Evolutionary conservation across 495 filamentous ascomycete species (phyloP).

Genomic region (Immersiella caudata): DNA sequence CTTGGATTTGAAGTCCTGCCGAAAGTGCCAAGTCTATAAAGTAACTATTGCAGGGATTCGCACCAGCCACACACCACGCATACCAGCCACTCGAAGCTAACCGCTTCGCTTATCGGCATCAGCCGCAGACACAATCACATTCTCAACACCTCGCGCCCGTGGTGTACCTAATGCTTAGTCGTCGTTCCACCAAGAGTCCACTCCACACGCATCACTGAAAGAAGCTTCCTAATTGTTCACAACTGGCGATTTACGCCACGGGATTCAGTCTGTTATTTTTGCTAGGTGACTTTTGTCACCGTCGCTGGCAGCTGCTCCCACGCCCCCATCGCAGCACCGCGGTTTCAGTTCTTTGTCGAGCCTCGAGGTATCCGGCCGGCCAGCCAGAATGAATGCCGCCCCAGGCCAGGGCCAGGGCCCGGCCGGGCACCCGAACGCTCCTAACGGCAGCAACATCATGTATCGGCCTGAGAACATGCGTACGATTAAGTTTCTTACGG

Average conservation of each 20-base stretch:
- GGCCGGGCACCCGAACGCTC: conserved; percentile 20
- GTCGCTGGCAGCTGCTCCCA: background rate
- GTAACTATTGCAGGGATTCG: background rate
- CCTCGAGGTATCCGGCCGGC: background rate
- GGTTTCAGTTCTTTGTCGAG: background rate
- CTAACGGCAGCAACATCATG: conserved; percentile 19
- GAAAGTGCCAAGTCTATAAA: no score
- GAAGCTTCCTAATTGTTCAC: background rate
- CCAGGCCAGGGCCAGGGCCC: conserved; percentile 33
- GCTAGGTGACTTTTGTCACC: background rate
- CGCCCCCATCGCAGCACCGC: background rate
- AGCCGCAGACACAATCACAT: background rate
- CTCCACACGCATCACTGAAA: background rate
- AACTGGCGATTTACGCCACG: background rate
- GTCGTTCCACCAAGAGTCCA: background rate
- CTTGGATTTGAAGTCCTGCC: no score
- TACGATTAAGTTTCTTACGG: conserved; percentile 44
- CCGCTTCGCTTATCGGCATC: background rate
- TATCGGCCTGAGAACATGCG: conserved; percentile 55
- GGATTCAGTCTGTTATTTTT: background rate
- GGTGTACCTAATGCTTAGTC: background rate
- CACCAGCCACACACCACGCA: background rate
- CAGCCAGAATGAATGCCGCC: conserved; percentile 38
- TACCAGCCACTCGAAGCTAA: background rate
- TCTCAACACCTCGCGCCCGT: background rate